Conservation (phyloP, 1,284 basidiomycete genomes). For the Cutaneotrichosporon daszewskae region DNA sequence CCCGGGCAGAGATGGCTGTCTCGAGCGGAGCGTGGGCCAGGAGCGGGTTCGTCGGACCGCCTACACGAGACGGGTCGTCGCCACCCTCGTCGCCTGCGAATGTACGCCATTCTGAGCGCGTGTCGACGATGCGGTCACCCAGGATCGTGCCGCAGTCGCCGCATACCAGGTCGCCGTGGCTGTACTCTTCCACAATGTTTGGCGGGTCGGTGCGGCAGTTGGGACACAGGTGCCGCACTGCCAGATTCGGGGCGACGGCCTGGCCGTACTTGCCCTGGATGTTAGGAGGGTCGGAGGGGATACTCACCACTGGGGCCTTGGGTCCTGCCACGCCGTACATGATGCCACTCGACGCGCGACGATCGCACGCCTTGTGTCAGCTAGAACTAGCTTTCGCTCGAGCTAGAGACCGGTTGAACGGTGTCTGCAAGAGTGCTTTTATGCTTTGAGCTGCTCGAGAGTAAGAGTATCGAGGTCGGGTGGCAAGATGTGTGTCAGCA, state of each 20-base stretch:
- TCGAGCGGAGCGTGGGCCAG: conserved; percentile 58
- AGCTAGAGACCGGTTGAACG: conserved; percentile 3
- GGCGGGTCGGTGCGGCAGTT: conserved; percentile 90
- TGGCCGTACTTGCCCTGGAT: conserved; percentile 52
- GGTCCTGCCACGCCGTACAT: conserved; percentile 36
- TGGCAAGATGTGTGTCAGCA: too few species aligned
- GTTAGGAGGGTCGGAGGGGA: background rate
- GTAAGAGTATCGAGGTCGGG: too few species aligned
- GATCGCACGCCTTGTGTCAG: too few species aligned
- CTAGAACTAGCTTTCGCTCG: too few species aligned
- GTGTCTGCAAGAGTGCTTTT: background rate
- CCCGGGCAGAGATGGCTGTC: conserved; percentile 89
- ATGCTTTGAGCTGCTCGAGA: too few species aligned
- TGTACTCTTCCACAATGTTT: conserved; percentile 94
- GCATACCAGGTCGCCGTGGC: conserved; percentile 88
- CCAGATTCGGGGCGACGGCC: conserved; percentile 57
- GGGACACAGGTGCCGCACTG: conserved; percentile 86
- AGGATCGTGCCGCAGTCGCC: conserved; percentile 91
- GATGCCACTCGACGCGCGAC: too few species aligned
- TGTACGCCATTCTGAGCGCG: conserved; percentile 87
- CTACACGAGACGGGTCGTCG: conserved; percentile 99
- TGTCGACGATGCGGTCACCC: conserved; percentile 95
- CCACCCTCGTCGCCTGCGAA: conserved; percentile 96
- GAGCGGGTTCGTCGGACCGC: conserved; percentile 86
- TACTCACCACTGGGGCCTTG: conserved; percentile 24